phyloP scores from a whole-genome alignment of 1,284 basidiomycete species.

The Microbotryomycetes sp. region DNA sequence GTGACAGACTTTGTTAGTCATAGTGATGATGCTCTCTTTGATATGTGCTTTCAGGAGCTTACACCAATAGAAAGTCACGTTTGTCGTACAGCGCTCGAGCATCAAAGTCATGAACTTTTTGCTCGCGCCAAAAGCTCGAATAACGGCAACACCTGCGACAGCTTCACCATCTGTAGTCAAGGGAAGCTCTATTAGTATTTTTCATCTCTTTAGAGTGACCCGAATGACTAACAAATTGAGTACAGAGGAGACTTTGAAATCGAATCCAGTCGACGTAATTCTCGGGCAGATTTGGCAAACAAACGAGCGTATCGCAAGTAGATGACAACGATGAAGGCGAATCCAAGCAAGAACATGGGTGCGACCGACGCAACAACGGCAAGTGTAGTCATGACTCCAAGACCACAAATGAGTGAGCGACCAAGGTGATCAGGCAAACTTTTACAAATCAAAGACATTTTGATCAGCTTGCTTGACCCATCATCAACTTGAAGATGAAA shows the following conservation, averaged over 20 bases:
- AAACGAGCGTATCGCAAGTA: slow-evolving; percentile 31
- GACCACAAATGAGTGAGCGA: slow-evolving; percentile 47
- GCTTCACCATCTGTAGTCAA: slow-evolving; percentile 40
- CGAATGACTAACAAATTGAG: slow-evolving; percentile 54
- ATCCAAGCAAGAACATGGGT: slow-evolving; percentile 35
- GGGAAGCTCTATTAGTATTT: neutral
- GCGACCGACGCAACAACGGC: slow-evolving; percentile 56
- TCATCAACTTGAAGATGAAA: too few species aligned
- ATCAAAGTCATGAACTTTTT: slow-evolving; percentile 40
- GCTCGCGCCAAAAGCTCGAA: slow-evolving; percentile 75
- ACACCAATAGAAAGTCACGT: slow-evolving; percentile 4
- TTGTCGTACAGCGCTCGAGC: slow-evolving; percentile 25
- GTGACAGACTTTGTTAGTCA: neutral
- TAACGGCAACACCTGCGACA: slow-evolving; percentile 58
- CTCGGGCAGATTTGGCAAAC: slow-evolving; percentile 35
- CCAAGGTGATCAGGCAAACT: neutral
- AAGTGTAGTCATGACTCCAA: slow-evolving; percentile 54
- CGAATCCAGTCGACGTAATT: slow-evolving; percentile 53
- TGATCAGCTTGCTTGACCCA: too few species aligned
- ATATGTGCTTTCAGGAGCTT: slow-evolving; percentile 38
- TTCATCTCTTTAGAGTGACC: slow-evolving; percentile 6
- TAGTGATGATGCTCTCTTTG: slow-evolving; percentile 39
- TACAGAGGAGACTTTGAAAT: slow-evolving; percentile 85
- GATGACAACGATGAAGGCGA: slow-evolving; percentile 28
- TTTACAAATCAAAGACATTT: too few species aligned